Conservation (phyloP, 139 green algal species). For the Parachlorella kessleri region DNA sequence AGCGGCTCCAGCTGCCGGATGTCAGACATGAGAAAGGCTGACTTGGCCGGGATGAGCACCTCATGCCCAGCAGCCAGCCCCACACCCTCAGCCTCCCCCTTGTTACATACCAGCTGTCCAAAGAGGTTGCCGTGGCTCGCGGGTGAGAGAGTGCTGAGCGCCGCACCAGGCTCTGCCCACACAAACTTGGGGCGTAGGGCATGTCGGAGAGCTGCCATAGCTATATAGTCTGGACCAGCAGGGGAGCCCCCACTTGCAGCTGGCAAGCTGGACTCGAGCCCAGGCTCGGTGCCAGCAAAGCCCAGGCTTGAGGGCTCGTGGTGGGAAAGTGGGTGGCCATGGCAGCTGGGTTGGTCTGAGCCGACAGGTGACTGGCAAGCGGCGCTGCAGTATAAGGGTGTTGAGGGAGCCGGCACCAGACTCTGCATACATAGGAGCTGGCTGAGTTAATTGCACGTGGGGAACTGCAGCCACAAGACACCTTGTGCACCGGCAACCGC, state of each 20-base stretch:
- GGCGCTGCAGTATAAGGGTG: too few relatives aligned
- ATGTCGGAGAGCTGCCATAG: constrained; percentile 31
- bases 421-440: too few relatives aligned
- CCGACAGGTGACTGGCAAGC: too few relatives aligned
- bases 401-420: too few relatives aligned
- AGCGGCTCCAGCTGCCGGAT: constrained; percentile 42
- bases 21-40: constrained; percentile 59
- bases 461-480: too few relatives aligned
- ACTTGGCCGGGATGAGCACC: constrained; percentile 49
- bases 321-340: not conserved
- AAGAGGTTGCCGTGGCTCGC: constrained; percentile 36
- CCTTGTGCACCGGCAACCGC: too few relatives aligned
- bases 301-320: not conserved
- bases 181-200: constrained; percentile 32
- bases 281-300: constrained; percentile 28
- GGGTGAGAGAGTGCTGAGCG: not conserved
- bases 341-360: not conserved
- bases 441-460: too few relatives aligned
- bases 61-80: constrained; percentile 15
- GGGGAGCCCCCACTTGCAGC: constrained; percentile 37
- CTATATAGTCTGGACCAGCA: constrained; percentile 25
- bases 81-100: constrained; percentile 6
- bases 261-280: constrained; percentile 24
- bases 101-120: constrained; percentile 21
- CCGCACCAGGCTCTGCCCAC: not conserved